Conservation (phyloP, 306 rosid species). For the Dryas alaskensis region DNA sequence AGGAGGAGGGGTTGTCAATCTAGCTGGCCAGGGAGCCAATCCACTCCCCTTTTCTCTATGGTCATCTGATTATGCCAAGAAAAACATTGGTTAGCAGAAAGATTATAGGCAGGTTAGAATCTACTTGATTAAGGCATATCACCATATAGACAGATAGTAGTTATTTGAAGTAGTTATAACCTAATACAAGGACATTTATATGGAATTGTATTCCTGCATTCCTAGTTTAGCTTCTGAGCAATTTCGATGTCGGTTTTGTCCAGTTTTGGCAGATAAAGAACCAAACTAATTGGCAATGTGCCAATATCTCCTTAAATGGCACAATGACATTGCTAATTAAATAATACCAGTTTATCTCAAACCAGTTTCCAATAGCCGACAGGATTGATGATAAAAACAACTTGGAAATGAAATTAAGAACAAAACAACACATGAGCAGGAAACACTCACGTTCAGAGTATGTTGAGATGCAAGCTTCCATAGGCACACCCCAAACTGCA, state of each 20-base stretch:
- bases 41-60: conserved; percentile 75
- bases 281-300: background rate
- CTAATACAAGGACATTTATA: background rate
- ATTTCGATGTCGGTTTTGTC: background rate
- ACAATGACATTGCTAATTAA: background rate
- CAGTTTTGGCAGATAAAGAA: background rate
- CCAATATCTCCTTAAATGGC: background rate
- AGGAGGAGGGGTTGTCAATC: conserved; percentile 86
- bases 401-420: background rate
- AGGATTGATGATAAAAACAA: too few species aligned
- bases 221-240: background rate
- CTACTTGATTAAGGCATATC: conserved; percentile 12
- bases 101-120: conserved; percentile 10
- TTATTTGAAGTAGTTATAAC: background rate
- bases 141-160: background rate
- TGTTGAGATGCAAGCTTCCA: conserved; percentile 85
- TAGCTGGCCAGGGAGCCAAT: conserved; percentile 92
- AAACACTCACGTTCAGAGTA: conserved; percentile 73
- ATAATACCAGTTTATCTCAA: background rate
- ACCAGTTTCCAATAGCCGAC: background rate
- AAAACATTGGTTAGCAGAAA: conserved; percentile 20
- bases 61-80: conserved; percentile 56
- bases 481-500: conserved; percentile 79
- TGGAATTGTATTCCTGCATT: background rate
- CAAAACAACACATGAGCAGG: conserved; percentile 21